Evolutionary conservation across 2,329 filamentous ascomycete species (phyloP), one percentile per base, ranked within the genome.

Genomic region (Taxawa tesnikishii): DNA sequence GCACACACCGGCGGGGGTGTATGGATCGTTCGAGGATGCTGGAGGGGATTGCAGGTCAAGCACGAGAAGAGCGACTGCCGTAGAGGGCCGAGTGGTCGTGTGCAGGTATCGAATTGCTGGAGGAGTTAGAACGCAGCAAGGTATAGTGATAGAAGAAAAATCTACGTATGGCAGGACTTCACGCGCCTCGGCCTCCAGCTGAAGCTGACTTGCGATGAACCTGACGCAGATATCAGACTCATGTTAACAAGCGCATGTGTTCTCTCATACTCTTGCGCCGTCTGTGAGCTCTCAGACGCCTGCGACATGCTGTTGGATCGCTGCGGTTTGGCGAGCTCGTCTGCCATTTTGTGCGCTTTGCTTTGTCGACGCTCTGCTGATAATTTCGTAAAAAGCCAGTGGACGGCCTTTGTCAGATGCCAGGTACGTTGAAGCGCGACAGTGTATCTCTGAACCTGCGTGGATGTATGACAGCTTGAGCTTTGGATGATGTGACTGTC

Each of bases 101-200:
- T 96, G 60, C 90, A 98, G 28, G 77, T 78, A 46, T 94, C 83
- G 53, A 96, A 94, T 59, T 90, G 87, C 83, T 92, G 43, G 11
- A 3, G 51, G 42, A 31, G 10, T 38, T 15, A 38, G 36, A 26
- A 14, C 4, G 13, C 2, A 17, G 17, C 14, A 14, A 15, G 16
- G 18, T 19, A n/a, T 48, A 21, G 26, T 13, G 26, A 26, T 12
- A 18, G 44, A 74, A 48, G n/a, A n/a, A n/a, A n/a, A n/a, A n/a
- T n/a, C n/a, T 62, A 92, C 84, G 54, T 94, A 98, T 43, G 90
- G 90, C 5, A 98, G 70, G 39, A 83, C 83, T 65, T 98, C 88
- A 46, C 87, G 84, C 28, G 90, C 90, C 60, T 98, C 90, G 13
- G 83, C 83, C 60, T 98, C 90, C 32, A 98, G 77, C 44, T 79